Percentiles rank a stretch among this genome's conserved stretches.
Evolutionary conservation across 2,329 filamentous ascomycete species (phyloP).

Genomic region (Alternaria angustiovoidea): DNA sequence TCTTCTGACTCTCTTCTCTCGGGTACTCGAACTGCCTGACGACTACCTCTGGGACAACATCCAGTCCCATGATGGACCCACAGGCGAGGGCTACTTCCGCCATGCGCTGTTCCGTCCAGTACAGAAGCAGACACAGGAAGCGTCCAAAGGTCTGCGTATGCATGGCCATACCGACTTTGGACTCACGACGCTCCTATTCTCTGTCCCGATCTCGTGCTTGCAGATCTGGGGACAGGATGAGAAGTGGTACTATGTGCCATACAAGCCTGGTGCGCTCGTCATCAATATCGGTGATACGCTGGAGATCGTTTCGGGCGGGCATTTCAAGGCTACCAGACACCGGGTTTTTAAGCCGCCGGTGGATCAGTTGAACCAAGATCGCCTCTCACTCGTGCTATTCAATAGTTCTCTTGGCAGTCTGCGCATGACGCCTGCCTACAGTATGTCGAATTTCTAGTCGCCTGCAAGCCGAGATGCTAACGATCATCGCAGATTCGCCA

Average conservation of each 20-base stretch:
- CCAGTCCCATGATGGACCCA: slow-evolving; percentile 29
- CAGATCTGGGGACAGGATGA: slow-evolving; percentile 37
- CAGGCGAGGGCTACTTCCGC: slow-evolving; percentile 36
- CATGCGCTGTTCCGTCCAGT: slow-evolving; percentile 35
- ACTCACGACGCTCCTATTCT: slow-evolving; percentile 34
- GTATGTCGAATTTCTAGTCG: slow-evolving; percentile 10
- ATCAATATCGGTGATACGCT: slow-evolving; percentile 27
- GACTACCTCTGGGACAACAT: slow-evolving; percentile 36
- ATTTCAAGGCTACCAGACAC: slow-evolving; percentile 58
- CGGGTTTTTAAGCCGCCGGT: slow-evolving; percentile 55
- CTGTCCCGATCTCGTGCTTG: slow-evolving; percentile 34
- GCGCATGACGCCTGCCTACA: slow-evolving; percentile 28
- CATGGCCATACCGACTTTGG: slow-evolving; percentile 43
- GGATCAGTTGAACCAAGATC: slow-evolving; percentile 51
- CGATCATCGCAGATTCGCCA: slow-evolving; percentile 20
- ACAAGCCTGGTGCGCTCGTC: slow-evolving; percentile 37
- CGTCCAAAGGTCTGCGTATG: slow-evolving; percentile 41
- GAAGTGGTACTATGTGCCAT: slow-evolving; percentile 38
- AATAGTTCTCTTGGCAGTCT: slow-evolving; percentile 33
- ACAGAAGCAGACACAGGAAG: slow-evolving; percentile 32
- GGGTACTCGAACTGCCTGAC: slow-evolving; percentile 34
- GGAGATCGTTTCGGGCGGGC: slow-evolving; percentile 57
- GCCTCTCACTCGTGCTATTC: slow-evolving; percentile 36
- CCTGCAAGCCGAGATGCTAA: not conserved
- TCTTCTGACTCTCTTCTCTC: slow-evolving; percentile 32